Percentiles rank a stretch among this genome's conserved stretches.
Evolutionary conservation across 306 rosid species (phyloP).

Genomic region (Ormosia semicastrata): DNA sequence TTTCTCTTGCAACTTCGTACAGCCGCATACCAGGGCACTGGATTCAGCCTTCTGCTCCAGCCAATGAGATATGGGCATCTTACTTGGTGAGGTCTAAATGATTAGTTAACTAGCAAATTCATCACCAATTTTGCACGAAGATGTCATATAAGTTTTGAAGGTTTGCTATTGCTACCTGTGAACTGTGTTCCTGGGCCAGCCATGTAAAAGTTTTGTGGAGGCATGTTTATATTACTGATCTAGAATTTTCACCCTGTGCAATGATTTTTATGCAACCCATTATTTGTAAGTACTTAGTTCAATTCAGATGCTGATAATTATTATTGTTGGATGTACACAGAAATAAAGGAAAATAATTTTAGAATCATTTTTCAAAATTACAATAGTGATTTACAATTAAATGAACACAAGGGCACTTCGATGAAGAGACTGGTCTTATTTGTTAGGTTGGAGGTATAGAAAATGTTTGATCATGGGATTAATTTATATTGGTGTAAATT

Average conservation of each 20-base stretch:
- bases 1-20: constrained; percentile 27
- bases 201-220: background rate
- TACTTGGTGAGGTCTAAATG: constrained; percentile 69
- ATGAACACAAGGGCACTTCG: background rate
- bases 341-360: background rate
- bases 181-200: background rate
- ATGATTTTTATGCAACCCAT: background rate
- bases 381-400: background rate
- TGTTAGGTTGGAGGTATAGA: too few relatives aligned
- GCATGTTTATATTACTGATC: background rate
- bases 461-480: too few relatives aligned
- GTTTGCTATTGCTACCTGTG: background rate
- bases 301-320: background rate
- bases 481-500: too few relatives aligned
- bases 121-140: background rate
- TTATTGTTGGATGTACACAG: background rate
- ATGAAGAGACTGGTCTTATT: background rate
- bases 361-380: background rate
- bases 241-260: background rate
- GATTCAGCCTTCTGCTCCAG: constrained; percentile 89
- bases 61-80: constrained; percentile 88
- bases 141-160: background rate
- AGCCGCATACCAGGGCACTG: constrained; percentile 93
- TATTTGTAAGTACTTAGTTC: background rate
- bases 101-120: background rate